Evolutionary conservation across 768 basidiomycete genomes (phyloP), one percentile per base, ranked within the genome.

Genomic region (Peribolospora kevripleyi): DNA sequence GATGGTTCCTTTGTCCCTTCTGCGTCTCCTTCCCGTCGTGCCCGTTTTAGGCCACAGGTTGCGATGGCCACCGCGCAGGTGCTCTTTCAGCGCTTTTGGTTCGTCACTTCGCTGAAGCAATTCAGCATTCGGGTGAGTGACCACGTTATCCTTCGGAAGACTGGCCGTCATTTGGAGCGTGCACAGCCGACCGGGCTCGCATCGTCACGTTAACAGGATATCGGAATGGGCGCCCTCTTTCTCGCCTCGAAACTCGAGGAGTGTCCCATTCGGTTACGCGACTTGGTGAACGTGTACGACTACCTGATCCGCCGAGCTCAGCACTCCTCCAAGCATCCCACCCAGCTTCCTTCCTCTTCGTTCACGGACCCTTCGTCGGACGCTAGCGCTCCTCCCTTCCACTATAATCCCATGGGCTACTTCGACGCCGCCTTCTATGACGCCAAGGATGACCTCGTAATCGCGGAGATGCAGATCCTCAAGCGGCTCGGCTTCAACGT

Each of bases 21-120:
- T 49, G 10, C 11, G 9, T n/a, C 25, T 25, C 45, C 41, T 42
- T 52, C 38, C 36, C 38, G 42, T 45, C 25, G 50, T 40, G 1
- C 5, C 6, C 3, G 6, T 3, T 8, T 9, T 54, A 71, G 71
- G n/a, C 93, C 95, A 60, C 93, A 98, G 66, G 90, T 93, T 39
- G 90, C 90, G 10, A 83, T 95, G 53, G 87, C 93, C 5, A 85
- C 90, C 1, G 93, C 93, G 0, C 90, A 95, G 65, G 85, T 97
- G 41, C 70, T 98, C 2, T 91, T 90, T 65, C 93, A 98, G 59
- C 74, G 91, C 42, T 98, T 98, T 72, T 97, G 83, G 83, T 97
- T 77, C 68, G 84, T 91, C 13, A 80, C 81, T 4, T 91, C 87
- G 6, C 78, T 98, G 79, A 83, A 83, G 65, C 84, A 88, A 54